Conservation (phyloP, 352 stramenopile species). For the Phytophthora tentaculata region DNA sequence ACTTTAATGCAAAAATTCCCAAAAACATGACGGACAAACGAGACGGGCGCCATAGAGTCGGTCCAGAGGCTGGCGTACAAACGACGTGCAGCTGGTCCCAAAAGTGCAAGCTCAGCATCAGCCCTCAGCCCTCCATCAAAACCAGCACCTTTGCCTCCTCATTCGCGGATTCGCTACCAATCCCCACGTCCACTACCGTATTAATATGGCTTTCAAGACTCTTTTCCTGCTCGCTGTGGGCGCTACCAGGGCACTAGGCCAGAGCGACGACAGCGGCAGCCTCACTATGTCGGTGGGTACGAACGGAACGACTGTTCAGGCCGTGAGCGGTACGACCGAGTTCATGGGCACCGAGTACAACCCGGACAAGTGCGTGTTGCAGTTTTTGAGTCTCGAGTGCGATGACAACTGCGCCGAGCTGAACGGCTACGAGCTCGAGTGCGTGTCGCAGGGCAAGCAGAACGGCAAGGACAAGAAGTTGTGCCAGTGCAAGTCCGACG, state of each 20-base stretch:
- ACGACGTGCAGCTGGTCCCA: conserved; percentile 19
- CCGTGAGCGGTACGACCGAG: conserved; percentile 51
- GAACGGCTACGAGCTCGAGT: conserved; percentile 76
- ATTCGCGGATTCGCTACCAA: conserved; percentile 23
- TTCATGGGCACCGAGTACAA: conserved; percentile 80
- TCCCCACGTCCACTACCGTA: no score
- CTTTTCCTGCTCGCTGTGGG: conserved; percentile 26
- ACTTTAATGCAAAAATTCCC: no score
- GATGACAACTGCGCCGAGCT: conserved; percentile 58
- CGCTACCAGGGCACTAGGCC: conserved; percentile 6
- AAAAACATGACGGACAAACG: neutral
- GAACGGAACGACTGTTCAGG: conserved; percentile 59
- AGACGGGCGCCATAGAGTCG: conserved; percentile 15
- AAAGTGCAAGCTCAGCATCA: conserved; percentile 17
- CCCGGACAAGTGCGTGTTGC: conserved; percentile 63
- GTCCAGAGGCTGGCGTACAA: conserved; percentile 3
- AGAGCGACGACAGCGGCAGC: conserved; percentile 12
- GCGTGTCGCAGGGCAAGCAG: conserved; percentile 61
- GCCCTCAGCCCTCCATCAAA: conserved; percentile 5
- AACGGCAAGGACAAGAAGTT: conserved; percentile 73
- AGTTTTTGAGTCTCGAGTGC: conserved; percentile 74
- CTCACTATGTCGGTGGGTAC: conserved; percentile 68
- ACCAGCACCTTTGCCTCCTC: conserved; percentile 7
- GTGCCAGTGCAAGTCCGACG: conserved; percentile 58
- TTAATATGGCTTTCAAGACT: conserved; percentile 26